Evolutionary conservation across 257 asterid species (phyloP).

Genomic region (Plantago major): DNA sequence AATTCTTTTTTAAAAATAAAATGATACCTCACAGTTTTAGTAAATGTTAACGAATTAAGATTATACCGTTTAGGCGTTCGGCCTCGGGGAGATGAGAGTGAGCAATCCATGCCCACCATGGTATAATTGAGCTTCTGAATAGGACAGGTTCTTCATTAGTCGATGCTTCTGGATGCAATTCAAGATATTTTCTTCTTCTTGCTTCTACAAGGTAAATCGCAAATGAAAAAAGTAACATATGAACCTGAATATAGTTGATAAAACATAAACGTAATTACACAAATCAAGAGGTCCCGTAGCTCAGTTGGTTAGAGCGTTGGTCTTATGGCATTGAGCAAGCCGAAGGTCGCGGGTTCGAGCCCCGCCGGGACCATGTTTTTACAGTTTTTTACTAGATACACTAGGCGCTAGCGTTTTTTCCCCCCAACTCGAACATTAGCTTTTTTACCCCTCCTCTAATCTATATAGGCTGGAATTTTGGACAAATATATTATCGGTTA

Average conservation of each 20-base stretch:
- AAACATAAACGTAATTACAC: no score
- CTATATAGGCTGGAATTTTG: no score
- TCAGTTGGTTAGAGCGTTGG: slow-evolving; percentile 99
- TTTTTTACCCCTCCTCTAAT: no score
- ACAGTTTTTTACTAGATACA: no score
- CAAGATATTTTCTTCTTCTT: slow-evolving; percentile 52
- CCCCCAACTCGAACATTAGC: no score
- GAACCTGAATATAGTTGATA: no score
- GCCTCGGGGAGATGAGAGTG: slow-evolving; percentile 71
- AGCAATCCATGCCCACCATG: slow-evolving; percentile 74
- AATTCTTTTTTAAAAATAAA: no score
- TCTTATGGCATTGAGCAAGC: slow-evolving; percentile 64
- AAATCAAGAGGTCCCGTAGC: slow-evolving; percentile 44
- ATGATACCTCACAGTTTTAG: no score
- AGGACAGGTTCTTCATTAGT: slow-evolving; percentile 53
- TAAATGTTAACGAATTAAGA: no score
- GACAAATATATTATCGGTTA: no score
- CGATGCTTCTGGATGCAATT: slow-evolving; percentile 56
- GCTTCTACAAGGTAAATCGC: slow-evolving; percentile 37
- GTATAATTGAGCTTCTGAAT: slow-evolving; percentile 60
- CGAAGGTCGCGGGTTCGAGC: slow-evolving; percentile 99
- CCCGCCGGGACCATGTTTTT: slow-evolving; percentile 45
- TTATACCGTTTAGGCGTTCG: slow-evolving; percentile 53
- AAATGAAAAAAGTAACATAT: background rate
- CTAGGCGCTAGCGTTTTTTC: no score